Evolutionary conservation across 2,329 filamentous ascomycete species (phyloP), one percentile per base, ranked within the genome.

Genomic region (Colletotrichum sp.): DNA sequence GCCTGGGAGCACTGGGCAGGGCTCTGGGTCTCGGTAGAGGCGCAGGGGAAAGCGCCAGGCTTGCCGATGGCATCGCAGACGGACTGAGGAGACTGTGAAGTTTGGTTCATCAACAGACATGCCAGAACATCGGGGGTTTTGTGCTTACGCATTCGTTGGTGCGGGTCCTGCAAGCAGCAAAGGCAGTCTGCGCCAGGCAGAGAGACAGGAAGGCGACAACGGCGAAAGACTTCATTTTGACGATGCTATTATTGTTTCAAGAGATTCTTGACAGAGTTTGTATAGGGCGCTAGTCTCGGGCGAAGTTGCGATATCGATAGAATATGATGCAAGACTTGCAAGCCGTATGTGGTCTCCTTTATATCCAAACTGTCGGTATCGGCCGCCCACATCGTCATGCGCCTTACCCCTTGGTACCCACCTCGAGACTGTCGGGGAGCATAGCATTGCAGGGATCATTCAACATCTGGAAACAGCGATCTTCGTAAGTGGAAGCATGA

Each of bases 61-160:
- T 68, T 81, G 39, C 30, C 26, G 9, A 60, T 72, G 34, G 72
- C 72, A 2, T 68, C 49, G 49, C 49, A 68, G 28, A 32, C 49
- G 18, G 18, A n/a, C 3, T 28, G 39, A 30, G 63, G 63, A 65
- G 65, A 68, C 65, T 68, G 12, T 9, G 1, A 5, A 6, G 10
- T 34, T 34, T 9, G 3, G 5, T 3, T 24, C 10, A 34, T 63
- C n/a, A 63, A 15, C n/a, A 32, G 13, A 26, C 5, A 28, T 21
- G 10, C 1, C 12, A 18, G n/a, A 15, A 1, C 8, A 10, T 32
- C 18, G 18, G 24, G 10, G 9, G 0, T 8, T 18, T 24, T 24
- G 18, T 55, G 59, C 65, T 26, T 57, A 68, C 65, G 18, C 65
- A 68, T 15, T 15, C 12, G 2, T 8, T 12, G 28, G 26, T 68